Base-by-base conservation (phyloP, 108 stramenopile genomes). In the Aurantiochytrium sp. region DNA sequence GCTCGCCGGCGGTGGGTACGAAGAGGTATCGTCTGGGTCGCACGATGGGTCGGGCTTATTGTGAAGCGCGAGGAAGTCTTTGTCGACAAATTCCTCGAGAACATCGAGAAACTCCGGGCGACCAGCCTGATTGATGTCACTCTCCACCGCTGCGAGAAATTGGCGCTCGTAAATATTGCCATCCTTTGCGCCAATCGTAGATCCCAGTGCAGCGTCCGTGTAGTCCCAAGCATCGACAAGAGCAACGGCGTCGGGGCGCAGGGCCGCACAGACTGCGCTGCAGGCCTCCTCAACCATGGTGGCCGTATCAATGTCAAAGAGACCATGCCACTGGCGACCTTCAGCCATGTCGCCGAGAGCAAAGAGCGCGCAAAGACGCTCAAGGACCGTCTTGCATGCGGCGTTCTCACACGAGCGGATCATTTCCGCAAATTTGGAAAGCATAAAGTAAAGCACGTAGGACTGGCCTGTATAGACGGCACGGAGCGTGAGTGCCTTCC, bases 221-320 rank as follows among this genome's bases (percentile, higher is more conserved):
- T 96, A 94, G 89, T 97, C 96, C 49, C 94, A 93, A 5, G 97
- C 95, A 91, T 98, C 97, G 45, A 96, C 96, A 73, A 98, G 91
- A 5, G 95, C 94, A 58, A 98, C 96, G 8, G 97, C 96, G 88
- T 96, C 95, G 59, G 93, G 95, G 60, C 97, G 96, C 12, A 95
- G 83, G 18, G 90, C 58, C 59, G 88, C 90, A 71, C 87, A 88
- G 60, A 88, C 49, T 6, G n/a, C 16, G 49, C 49, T 25, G 51
- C 45, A 47, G 45, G 76, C 76, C 23, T 83, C 76, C 51, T 83
- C 49, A 23, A 83, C 23, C 10, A 83, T 6, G 76, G 49, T 53
- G 3, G 45, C 45, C 51, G 19, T 47, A 6, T 47, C 16, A 18
- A 83, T 83, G 28, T 83, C 76, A 23, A 83, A 53, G 51, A 83